Evolutionary conservation across 495 filamentous ascomycete genomes (phyloP), one percentile per base, ranked within the genome.

Genomic region (Lophium mytilinum): DNA sequence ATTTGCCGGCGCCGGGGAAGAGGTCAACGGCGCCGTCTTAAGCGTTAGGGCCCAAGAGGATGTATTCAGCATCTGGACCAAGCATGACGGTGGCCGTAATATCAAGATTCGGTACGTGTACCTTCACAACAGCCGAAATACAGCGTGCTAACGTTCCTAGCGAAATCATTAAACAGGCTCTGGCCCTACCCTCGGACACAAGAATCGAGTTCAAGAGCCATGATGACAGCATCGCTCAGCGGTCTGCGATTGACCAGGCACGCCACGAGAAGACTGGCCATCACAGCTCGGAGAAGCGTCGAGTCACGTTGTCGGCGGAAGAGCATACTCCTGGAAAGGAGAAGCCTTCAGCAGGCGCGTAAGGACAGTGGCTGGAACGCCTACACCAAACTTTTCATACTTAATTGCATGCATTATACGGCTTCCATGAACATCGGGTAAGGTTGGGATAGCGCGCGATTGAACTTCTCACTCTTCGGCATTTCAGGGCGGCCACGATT

Each of bases 41-140:
- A 96, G 92, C 69, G 89, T 98, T 52, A 79, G 93, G 55, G 92
- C 89, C 69, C 91, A 91, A 19, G 93, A 98, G 74, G 93, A 98
- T 66, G 92, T 97, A 40, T 79, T 98, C 69, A 96, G 89, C 74
- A 89, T 98, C 65, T 98, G 93, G 93, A 94, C 90, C 42, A 86
- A 88, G 68, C 90, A 87, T 62, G 85, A 93, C 63, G 91, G 91
- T 15, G 87, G 89, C 60, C 83, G 89, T 66, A 94, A 95, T 72
- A 87, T 97, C 67, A 97, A 96, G 77, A 95, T 98, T 62, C 84
- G 90, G 89, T 96, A 81, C 64, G 81, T 68, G 11, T 43, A 12
- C 18, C 58, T 34, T 58, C 37, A 46, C 33, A 18, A 18, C 43
- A 41, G 19, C 43, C 24, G 11, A 37, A 6, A 14, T 42, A 36